A percentile compares a stretch with the other conserved stretches of the same genome.
phyloP scores from a whole-genome alignment of 345 rosid genomes.

The Citrus sinensis region DNA sequence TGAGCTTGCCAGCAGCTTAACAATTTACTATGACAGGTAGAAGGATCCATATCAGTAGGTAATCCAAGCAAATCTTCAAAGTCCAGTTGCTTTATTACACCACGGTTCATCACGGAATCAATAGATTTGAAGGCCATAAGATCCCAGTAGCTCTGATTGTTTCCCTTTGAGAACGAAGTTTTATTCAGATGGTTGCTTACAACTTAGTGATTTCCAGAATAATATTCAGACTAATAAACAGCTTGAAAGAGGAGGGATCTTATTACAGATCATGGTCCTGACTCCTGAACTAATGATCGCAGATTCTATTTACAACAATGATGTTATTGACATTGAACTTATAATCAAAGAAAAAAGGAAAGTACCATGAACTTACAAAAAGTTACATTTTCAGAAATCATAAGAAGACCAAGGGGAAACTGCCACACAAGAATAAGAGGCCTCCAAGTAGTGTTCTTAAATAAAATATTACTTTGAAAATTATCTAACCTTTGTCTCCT shows the following conservation, averaged over 20 bases:
- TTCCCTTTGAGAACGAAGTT: constrained; percentile 36
- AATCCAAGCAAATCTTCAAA: constrained; percentile 75
- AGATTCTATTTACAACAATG: background rate
- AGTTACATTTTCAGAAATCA: background rate
- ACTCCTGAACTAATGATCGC: background rate
- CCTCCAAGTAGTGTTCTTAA: background rate
- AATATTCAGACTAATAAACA: background rate
- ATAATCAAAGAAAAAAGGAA: background rate
- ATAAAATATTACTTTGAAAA: background rate
- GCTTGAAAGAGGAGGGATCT: background rate
- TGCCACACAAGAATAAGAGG: background rate
- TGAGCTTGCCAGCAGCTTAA: constrained; percentile 62
- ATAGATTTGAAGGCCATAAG: constrained; percentile 61
- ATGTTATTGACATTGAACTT: background rate
- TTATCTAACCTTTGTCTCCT: background rate
- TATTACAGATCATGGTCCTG: background rate
- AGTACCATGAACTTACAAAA: background rate
- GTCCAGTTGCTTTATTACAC: constrained; percentile 71
- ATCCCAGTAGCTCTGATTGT: constrained; percentile 50
- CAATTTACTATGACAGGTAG: constrained; percentile 55
- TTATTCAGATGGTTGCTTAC: background rate
- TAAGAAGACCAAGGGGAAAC: background rate
- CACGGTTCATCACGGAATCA: constrained; percentile 53
- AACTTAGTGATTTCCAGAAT: background rate
- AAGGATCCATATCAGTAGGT: constrained; percentile 75